These are phyloP conservation scores for Verticillium alfalfae DNA, from an alignment of 2,329 filamentous ascomycete species.

Conservation along the genomic window DNA sequence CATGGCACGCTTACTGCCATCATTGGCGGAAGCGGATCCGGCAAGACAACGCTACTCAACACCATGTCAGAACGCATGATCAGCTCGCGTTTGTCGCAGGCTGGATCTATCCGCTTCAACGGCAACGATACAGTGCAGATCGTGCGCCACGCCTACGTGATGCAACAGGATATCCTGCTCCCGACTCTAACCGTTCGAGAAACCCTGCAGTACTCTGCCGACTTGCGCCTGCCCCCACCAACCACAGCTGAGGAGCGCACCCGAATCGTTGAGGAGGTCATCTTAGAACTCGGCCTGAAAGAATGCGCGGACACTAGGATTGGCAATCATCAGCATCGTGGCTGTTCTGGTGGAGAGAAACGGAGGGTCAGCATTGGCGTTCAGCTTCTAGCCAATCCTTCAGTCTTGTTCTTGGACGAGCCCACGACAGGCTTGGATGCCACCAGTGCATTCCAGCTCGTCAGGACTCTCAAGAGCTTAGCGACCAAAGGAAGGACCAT, in stretches of 20 bases:
- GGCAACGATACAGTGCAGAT: conserved; percentile 44
- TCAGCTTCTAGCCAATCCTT: conserved; percentile 73
- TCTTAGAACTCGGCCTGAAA: conserved; percentile 68
- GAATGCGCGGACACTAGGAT: conserved; percentile 73
- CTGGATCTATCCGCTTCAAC: conserved; percentile 59
- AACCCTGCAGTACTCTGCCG: conserved; percentile 67
- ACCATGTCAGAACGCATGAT: conserved; percentile 64
- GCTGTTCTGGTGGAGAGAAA: conserved; percentile 76
- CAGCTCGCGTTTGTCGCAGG: conserved; percentile 43
- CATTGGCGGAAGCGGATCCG: conserved; percentile 67
- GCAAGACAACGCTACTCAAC: conserved; percentile 69
- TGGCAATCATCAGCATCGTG: conserved; percentile 64
- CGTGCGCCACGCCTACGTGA: conserved; percentile 63
- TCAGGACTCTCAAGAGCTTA: conserved; percentile 63
- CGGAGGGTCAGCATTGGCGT: conserved; percentile 71
- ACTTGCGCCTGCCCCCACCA: conserved; percentile 61
- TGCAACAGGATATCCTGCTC: conserved; percentile 70
- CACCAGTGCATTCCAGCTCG: conserved; percentile 68
- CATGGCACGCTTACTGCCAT: conserved; percentile 69
- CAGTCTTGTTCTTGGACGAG: conserved; percentile 72
- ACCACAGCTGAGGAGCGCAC: conserved; percentile 53
- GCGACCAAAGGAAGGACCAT: conserved; percentile 65
- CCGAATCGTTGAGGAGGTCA: conserved; percentile 68
- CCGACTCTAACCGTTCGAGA: conserved; percentile 71
- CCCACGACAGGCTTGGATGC: conserved; percentile 75